Conservation (phyloP, 495 filamentous ascomycete species). For the Trichoderma virens region DNA sequence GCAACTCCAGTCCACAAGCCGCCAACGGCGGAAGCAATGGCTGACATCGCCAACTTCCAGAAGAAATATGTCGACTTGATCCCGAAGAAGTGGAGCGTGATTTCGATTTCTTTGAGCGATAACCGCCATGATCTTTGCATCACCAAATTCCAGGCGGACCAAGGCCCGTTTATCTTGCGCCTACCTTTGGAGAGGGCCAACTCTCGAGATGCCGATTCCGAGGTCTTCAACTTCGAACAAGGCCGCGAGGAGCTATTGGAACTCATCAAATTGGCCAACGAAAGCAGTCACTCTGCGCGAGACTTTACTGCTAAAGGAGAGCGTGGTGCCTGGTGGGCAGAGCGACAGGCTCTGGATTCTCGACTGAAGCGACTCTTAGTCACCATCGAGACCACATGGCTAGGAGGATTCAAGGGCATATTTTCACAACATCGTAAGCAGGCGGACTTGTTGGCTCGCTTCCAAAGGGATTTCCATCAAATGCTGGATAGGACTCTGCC, state of each 20-base stretch:
- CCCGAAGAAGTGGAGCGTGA: slow-evolving; percentile 70
- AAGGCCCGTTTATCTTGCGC: slow-evolving; percentile 74
- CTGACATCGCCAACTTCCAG: slow-evolving; percentile 52
- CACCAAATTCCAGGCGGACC: slow-evolving; percentile 63
- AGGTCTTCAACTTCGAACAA: slow-evolving; percentile 73
- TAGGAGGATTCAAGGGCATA: slow-evolving; percentile 86
- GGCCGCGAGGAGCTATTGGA: slow-evolving; percentile 71
- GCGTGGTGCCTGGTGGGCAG: slow-evolving; percentile 82
- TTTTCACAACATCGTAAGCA: slow-evolving; percentile 65
- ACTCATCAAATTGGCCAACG: slow-evolving; percentile 71
- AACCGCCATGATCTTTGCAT: slow-evolving; percentile 73
- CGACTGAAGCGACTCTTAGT: slow-evolving; percentile 69
- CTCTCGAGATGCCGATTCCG: slow-evolving; percentile 70
- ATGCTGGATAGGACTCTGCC: slow-evolving; percentile 84
- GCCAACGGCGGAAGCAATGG: slow-evolving; percentile 8
- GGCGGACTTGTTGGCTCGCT: slow-evolving; percentile 56
- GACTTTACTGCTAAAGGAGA: slow-evolving; percentile 46
- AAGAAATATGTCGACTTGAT: slow-evolving; percentile 72
- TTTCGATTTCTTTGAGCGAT: slow-evolving; percentile 79
- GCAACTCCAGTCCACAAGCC: background rate
- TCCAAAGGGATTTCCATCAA: slow-evolving; percentile 67
- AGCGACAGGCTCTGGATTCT: slow-evolving; percentile 68
- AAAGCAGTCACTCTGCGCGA: slow-evolving; percentile 57
- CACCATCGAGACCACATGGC: slow-evolving; percentile 87
- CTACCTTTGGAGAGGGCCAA: slow-evolving; percentile 76